Conservation (phyloP, 352 stramenopile genomes). For the Phytophthora pini region DNA sequence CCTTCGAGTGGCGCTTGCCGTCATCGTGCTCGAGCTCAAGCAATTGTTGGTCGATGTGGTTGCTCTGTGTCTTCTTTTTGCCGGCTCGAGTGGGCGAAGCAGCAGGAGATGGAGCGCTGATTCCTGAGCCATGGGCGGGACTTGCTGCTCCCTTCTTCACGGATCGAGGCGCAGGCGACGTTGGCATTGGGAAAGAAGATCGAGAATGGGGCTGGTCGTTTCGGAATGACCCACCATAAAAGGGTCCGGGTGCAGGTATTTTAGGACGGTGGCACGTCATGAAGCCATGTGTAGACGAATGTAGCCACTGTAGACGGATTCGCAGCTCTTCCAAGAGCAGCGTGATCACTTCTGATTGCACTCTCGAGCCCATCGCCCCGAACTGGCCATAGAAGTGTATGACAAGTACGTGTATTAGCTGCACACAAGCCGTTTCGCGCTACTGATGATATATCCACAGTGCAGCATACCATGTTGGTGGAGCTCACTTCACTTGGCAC, state of each 20-base stretch:
- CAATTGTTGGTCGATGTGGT: constrained; percentile 73
- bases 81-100: constrained; percentile 16
- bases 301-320: constrained; percentile 16
- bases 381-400: too few relatives aligned
- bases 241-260: constrained; percentile 22
- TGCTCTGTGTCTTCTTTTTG: constrained; percentile 42
- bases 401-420: too few relatives aligned
- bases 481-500: neutral
- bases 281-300: constrained; percentile 29
- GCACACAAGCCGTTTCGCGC: too few relatives aligned
- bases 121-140: neutral
- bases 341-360: constrained; percentile 26
- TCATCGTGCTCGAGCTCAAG: constrained; percentile 74
- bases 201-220: constrained; percentile 11
- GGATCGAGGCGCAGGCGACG: constrained; percentile 28
- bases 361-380: constrained; percentile 1
- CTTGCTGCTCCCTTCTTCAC: constrained; percentile 16
- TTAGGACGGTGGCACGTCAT: constrained; percentile 17
- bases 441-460: neutral
- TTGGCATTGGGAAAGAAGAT: constrained; percentile 20
- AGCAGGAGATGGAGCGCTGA: constrained; percentile 4
- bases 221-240: constrained; percentile 27
- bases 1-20: constrained; percentile 71
- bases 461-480: neutral
- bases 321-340: neutral